Evolutionary conservation across 108 stramenopile species (phyloP).

Genomic region (Pseudonitzschia multistriata): DNA sequence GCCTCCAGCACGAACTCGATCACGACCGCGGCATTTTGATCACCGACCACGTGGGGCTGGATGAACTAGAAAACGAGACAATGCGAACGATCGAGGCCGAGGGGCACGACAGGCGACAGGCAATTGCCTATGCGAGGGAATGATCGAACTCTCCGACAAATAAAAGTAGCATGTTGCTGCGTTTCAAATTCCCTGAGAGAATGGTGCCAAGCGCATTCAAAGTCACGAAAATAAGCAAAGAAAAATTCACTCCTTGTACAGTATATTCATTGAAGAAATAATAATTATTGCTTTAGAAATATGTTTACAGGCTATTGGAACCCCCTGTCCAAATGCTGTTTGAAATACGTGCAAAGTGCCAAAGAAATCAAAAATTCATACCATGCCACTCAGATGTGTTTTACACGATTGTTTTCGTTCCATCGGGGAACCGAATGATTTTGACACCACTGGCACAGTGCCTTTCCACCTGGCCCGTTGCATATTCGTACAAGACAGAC

Average conservation of each 20-base stretch:
- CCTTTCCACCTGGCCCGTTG: conserved; percentile 51
- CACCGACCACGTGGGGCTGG: conserved; percentile 72
- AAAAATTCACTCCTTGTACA: too few species aligned
- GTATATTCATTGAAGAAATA: too few species aligned
- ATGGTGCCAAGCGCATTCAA: too few species aligned
- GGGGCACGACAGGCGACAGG: conserved; percentile 45
- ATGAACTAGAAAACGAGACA: conserved; percentile 60
- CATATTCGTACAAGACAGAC: conserved; percentile 47
- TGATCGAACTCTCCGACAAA: background rate
- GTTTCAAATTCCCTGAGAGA: too few species aligned
- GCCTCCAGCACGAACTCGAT: conserved; percentile 82
- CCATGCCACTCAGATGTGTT: too few species aligned
- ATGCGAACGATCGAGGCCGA: conserved; percentile 46
- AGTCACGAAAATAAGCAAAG: too few species aligned
- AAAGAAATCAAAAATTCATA: too few species aligned
- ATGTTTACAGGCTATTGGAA: too few species aligned
- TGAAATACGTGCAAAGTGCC: too few species aligned
- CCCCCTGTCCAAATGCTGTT: background rate
- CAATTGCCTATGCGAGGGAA: conserved; percentile 32
- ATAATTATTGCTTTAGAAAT: too few species aligned
- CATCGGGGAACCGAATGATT: conserved; percentile 42
- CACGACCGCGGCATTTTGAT: conserved; percentile 83
- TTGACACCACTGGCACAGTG: conserved; percentile 51
- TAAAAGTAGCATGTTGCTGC: too few species aligned
- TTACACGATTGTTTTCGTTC: conserved; percentile 22